These are phyloP conservation scores for Chaetomium strumarium DNA, from an alignment of 2,329 filamentous ascomycete genomes.

Conservation along the genomic window DNA sequence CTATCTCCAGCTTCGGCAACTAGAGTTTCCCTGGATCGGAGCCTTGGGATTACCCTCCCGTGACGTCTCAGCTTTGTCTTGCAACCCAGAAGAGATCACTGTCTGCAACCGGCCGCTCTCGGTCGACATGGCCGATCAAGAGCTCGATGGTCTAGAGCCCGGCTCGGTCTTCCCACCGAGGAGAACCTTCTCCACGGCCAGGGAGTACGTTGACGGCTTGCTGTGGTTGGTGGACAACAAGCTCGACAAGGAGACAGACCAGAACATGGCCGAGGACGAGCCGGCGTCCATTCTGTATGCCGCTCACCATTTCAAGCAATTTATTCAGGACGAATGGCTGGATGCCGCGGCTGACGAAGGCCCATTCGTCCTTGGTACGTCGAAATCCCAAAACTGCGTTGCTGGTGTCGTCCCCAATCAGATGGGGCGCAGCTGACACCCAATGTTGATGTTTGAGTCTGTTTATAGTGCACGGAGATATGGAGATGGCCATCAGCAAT, in stretches of 20 bases:
- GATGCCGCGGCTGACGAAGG: neutral
- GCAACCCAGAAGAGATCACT: neutral
- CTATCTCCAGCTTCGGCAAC: constrained; percentile 6
- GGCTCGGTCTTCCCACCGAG: neutral
- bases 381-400: neutral
- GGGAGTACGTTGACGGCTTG: constrained; percentile 2
- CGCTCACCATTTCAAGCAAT: constrained; percentile 8
- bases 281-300: constrained; percentile 6
- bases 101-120: constrained; percentile 8
- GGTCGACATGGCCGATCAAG: constrained; percentile 2
- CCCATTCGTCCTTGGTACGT: neutral
- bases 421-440: too few relatives aligned
- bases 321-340: constrained; percentile 7
- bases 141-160: constrained; percentile 4
- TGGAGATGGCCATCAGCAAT: constrained; percentile 1
- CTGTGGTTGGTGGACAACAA: neutral
- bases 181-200: constrained; percentile 1
- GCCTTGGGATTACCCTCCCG: constrained; percentile 2
- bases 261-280: constrained; percentile 2
- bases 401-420: neutral
- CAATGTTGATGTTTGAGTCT: constrained; percentile 25
- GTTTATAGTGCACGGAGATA: constrained; percentile 28
- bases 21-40: constrained; percentile 4
- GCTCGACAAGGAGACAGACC: constrained; percentile 2
- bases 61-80: neutral